Conservation (phyloP, 2,329 filamentous ascomycete genomes). For the Colletotrichum salicis region DNA sequence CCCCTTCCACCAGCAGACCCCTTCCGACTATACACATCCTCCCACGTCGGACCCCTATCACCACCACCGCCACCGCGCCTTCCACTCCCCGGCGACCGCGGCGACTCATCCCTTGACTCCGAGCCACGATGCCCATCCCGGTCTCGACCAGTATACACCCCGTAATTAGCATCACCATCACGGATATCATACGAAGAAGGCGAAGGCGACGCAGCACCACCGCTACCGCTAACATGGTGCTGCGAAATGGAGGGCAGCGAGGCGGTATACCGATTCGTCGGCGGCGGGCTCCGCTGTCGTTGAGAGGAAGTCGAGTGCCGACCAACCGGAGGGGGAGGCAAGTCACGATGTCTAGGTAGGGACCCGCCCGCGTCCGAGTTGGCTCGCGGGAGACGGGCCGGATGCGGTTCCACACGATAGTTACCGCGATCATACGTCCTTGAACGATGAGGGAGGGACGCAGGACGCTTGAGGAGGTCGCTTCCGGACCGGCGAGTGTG, state of each 20-base stretch:
- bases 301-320: slow-evolving; percentile 6
- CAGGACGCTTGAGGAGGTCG: slow-evolving; percentile 6
- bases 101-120: slow-evolving; percentile 11
- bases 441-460: neutral
- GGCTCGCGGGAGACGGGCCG: slow-evolving; percentile 6
- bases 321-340: slow-evolving; percentile 21
- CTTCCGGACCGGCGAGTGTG: slow-evolving; percentile 4
- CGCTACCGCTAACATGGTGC: neutral
- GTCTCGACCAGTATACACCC: slow-evolving; percentile 6
- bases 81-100: slow-evolving; percentile 5
- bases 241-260: slow-evolving; percentile 24
- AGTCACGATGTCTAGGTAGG: slow-evolving; percentile 4
- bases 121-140: neutral
- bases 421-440: slow-evolving; percentile 20
- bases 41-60: slow-evolving; percentile 17
- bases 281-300: slow-evolving; percentile 22
- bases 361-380: slow-evolving; percentile 24
- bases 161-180: slow-evolving; percentile 11
- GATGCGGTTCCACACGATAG: neutral
- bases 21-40: slow-evolving; percentile 16
- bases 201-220: neutral
- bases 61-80: neutral
- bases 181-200: slow-evolving; percentile 1
- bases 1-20: slow-evolving; percentile 2
- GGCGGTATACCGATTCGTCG: slow-evolving; percentile 17